Evolutionary conservation across 768 basidiomycete genomes (phyloP), one percentile per base, ranked within the genome.

Genomic region (Suillus clintonianus): DNA sequence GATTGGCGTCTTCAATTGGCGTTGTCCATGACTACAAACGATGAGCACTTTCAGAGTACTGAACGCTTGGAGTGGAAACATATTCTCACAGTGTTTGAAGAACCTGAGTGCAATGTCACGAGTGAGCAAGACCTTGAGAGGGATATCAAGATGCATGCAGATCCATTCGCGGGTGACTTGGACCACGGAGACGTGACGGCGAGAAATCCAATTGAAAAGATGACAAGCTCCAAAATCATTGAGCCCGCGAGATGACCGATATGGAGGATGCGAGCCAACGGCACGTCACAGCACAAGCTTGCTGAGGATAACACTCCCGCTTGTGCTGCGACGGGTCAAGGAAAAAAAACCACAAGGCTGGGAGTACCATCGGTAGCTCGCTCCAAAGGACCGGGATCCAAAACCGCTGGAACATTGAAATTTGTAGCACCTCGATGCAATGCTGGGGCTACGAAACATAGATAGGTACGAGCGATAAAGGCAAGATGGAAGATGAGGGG

Each of bases 271-370:
- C 8, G 4, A 39, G 43, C 27, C 24, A 30, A 54, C n/a, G 66
- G 60, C 68, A 73, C 68, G 63, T 58, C 22, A 56, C 62, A 68
- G 59, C 42, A 74, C 78, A 75, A 75, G 78, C 72, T 78, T 81
- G 76, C 62, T 72, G 79, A 83, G 82, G 64, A 81, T 80, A 74
- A 69, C 82, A 80, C 82, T 82, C 80, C 76, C 80, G 72, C 76
- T 73, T 71, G 74, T 74, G 66, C 59, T 65, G 63, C 64, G 15
- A 62, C 48, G 71, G 69, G 68, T 62, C 67, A 55, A 60, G 5
- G 4, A 22, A n/a, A 10, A 45, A 1, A 4, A 43, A 27, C 27
- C 45, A 30, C 30, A 5, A 11, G 19, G 30, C 19, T 53, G 30
- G 27, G 30, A 32, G 27, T 27, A 2, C 48, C 15, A 3, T 15